Conservation (phyloP, 805 yeast species). For the Candida namnaoensis region DNA sequence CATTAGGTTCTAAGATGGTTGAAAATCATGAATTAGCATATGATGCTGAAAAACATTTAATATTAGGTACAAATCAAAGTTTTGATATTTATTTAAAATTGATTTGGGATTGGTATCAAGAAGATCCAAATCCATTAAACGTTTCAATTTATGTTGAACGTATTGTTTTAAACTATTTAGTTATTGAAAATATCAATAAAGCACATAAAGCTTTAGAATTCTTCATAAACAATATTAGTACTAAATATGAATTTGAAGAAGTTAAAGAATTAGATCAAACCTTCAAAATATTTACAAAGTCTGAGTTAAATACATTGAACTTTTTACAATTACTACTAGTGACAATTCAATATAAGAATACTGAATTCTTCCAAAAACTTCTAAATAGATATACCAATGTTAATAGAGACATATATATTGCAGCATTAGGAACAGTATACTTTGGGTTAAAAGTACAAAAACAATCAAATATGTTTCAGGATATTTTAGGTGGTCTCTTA, state of each 20-base stretch:
- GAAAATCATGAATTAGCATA: constrained; percentile 36
- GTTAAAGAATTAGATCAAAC: constrained; percentile 23
- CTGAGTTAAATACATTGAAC: constrained; percentile 41
- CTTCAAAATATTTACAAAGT: constrained; percentile 25
- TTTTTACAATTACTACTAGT: constrained; percentile 60
- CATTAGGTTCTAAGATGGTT: constrained; percentile 60
- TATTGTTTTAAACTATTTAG: constrained; percentile 67
- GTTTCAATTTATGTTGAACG: constrained; percentile 33
- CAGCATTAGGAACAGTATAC: constrained; percentile 50
- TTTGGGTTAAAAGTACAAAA: constrained; percentile 49
- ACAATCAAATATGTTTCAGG: constrained; percentile 51
- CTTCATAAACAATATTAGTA: constrained; percentile 26
- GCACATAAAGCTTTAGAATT: constrained; percentile 32
- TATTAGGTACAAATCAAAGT: constrained; percentile 53
- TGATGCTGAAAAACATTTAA: constrained; percentile 66
- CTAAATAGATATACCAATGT: constrained; percentile 36
- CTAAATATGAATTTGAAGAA: constrained; percentile 11
- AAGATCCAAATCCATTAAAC: constrained; percentile 15
- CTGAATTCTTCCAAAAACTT: constrained; percentile 46
- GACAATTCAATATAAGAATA: constrained; percentile 45
- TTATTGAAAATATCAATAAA: constrained; percentile 56
- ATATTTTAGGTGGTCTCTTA: constrained; percentile 67
- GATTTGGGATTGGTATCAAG: constrained; percentile 35
- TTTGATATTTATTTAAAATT: constrained; percentile 36
- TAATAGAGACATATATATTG: constrained; percentile 32